Conservation (phyloP, 441 rosid species). For the Cnidoscolus chayamansa region DNA sequence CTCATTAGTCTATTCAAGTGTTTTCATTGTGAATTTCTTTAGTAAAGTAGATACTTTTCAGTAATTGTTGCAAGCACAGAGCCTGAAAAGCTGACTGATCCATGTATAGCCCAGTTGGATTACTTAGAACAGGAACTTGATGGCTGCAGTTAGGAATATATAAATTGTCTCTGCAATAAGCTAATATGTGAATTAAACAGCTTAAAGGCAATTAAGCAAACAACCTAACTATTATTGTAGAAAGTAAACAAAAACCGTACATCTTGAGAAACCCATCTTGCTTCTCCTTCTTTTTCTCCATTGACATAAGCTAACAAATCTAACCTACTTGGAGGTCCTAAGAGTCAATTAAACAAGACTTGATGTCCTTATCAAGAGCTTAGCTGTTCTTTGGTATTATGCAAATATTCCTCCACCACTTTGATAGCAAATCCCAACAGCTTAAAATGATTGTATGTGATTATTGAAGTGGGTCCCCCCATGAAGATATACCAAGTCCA, state of each 20-base stretch:
- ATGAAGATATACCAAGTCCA: slow-evolving; percentile 25
- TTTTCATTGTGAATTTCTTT: no score
- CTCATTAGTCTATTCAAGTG: no score
- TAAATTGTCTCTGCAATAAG: neutral
- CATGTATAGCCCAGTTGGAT: no score
- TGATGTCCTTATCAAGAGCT: slow-evolving; percentile 32
- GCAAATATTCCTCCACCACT: slow-evolving; percentile 30
- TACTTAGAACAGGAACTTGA: neutral
- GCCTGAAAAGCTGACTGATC: no score
- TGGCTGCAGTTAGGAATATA: neutral
- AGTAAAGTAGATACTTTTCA: no score
- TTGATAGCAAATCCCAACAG: slow-evolving; percentile 30
- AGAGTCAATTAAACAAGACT: slow-evolving; percentile 21
- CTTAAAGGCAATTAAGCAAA: slow-evolving; percentile 1
- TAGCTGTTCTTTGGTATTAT: slow-evolving; percentile 45
- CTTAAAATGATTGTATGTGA: slow-evolving; percentile 12
- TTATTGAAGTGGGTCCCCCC: slow-evolving; percentile 34
- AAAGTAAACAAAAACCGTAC: neutral
- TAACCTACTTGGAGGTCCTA: neutral
- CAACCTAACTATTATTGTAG: neutral
- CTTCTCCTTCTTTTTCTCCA: neutral
- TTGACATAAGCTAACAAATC: neutral
- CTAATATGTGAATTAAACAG: neutral
- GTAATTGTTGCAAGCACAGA: no score
- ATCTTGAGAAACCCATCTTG: neutral